Base-by-base conservation (phyloP, 148 eudicot genomes). In the Heliamphora exappendiculata region DNA sequence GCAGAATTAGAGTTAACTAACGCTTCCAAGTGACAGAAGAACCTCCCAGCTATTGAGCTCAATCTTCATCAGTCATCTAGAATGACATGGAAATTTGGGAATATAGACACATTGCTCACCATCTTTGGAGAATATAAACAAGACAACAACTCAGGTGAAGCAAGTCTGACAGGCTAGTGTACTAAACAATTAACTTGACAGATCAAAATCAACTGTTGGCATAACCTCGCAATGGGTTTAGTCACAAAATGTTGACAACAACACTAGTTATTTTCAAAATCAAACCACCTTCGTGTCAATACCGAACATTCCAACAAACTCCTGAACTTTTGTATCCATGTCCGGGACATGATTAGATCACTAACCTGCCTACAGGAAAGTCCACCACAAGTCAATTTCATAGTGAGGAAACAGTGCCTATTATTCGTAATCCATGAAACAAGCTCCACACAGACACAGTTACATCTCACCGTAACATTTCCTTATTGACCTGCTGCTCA, bases 191-290 rank as follows among this genome's bases (percentile, higher is more conserved):
- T 17, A 66, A 66, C 29, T 49, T 49, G 12, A 37, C 19, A 45
- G 1, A 50, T 50, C 60, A 72, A 53, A 50, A 20, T 19, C 2
- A 29, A 53, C 34, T 51, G 13, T 9, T 51, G 42, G n/a, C n/a
- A n/a, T n/a, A n/a, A 28, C 62, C 44, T 17, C 2, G 17, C 7
- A 24, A 53, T 34, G 2, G 26, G 11, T 9, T 33, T 33, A 53
- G 59, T 72, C 75, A 50, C 42, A 51, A 72, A 72, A 26, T 31
- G 75, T n/a, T 72, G 75, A 53, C 75, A 53, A 9, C 28, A 5
- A 13, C 73, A 5, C 29, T 62, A 33, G 31, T 47, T 63, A 34
- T 13, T 42, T 7, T 75, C 77, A 62, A 45, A 44, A 45, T 47
- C 58, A 75, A 63, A 26, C 53, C 57, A 62, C 39, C 58, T 75